A percentile compares a stretch with the other conserved stretches of the same genome.
Conservation (phyloP, 768 basidiomycete genomes). For the Royoungia palumana region DNA sequence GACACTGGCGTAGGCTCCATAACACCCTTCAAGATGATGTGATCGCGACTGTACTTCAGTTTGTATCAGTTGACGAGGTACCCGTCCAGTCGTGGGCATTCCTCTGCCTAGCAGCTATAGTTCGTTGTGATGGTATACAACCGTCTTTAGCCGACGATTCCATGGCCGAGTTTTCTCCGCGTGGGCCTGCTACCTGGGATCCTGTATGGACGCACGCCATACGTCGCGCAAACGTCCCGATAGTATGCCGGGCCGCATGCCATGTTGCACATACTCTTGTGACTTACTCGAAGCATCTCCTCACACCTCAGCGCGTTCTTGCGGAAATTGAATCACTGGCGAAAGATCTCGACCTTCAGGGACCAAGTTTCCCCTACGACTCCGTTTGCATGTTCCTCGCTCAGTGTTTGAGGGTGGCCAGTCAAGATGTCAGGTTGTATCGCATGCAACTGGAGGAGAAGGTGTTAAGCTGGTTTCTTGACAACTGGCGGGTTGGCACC, state of each 20-base stretch:
- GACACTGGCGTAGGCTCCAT: conserved; percentile 69
- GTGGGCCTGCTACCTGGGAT: conserved; percentile 57
- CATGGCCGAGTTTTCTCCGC: neutral
- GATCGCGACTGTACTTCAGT: conserved; percentile 50
- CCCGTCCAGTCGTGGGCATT: conserved; percentile 82
- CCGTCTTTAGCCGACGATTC: conserved; percentile 1
- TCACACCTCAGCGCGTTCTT: conserved; percentile 57
- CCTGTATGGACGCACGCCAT: conserved; percentile 80
- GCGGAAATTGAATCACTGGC: conserved; percentile 75
- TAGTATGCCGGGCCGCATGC: conserved; percentile 76
- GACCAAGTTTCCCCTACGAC: conserved; percentile 82
- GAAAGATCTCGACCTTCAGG: conserved; percentile 87
- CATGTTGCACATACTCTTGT: conserved; percentile 62
- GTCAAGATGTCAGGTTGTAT: conserved; percentile 79
- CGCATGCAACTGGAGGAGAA: conserved; percentile 86
- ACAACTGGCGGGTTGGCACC: conserved; percentile 58
- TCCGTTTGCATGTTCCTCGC: conserved; percentile 84
- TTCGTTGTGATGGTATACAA: conserved; percentile 41
- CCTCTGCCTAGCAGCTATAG: conserved; percentile 72
- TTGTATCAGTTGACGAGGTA: conserved; percentile 62
- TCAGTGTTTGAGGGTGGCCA: conserved; percentile 64
- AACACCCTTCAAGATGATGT: conserved; percentile 54
- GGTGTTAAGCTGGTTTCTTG: conserved; percentile 75
- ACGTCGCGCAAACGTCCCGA: conserved; percentile 64
- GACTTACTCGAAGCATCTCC: conserved; percentile 36